Evolutionary conservation across 305 asterid species (phyloP).

Genomic region (Rubia peregrina): DNA sequence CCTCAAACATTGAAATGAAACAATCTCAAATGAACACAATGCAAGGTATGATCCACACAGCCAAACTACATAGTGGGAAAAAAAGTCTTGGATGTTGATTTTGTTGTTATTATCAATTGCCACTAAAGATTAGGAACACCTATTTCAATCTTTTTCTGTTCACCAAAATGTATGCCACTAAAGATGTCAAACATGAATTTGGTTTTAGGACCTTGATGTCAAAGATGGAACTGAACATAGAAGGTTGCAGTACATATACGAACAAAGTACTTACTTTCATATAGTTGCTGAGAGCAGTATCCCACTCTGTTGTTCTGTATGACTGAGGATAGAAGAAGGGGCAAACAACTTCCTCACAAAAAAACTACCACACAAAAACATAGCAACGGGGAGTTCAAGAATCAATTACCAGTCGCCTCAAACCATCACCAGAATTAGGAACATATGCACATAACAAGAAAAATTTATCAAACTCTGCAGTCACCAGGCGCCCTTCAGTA

Average conservation of each 20-base stretch:
- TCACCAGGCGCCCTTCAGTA: conserved; percentile 88
- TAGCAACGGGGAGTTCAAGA: not conserved
- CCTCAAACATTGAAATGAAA: not conserved
- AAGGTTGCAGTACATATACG: not conserved
- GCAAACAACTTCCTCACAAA: conserved; percentile 10
- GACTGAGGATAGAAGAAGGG: conserved; percentile 36
- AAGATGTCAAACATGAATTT: not conserved
- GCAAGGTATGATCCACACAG: not conserved
- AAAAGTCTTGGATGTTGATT: not conserved
- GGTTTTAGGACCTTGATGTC: not conserved
- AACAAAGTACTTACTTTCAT: conserved; percentile 56
- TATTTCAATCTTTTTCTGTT: not conserved
- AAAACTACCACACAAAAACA: conserved; percentile 8
- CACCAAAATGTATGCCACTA: no score
- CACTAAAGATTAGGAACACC: not conserved
- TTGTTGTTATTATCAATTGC: not conserved
- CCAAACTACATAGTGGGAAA: not conserved
- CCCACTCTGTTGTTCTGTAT: conserved; percentile 79
- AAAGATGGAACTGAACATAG: not conserved
- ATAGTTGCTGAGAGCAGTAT: conserved; percentile 73
- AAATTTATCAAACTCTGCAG: conserved; percentile 67
- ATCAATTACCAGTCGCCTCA: conserved; percentile 65
- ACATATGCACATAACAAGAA: conserved; percentile 67
- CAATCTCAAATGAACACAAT: not conserved
- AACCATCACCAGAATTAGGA: conserved; percentile 96